Evolutionary conservation across 2,329 filamentous ascomycete genomes (phyloP).

Genomic region (Pseudocercospora ulei): DNA sequence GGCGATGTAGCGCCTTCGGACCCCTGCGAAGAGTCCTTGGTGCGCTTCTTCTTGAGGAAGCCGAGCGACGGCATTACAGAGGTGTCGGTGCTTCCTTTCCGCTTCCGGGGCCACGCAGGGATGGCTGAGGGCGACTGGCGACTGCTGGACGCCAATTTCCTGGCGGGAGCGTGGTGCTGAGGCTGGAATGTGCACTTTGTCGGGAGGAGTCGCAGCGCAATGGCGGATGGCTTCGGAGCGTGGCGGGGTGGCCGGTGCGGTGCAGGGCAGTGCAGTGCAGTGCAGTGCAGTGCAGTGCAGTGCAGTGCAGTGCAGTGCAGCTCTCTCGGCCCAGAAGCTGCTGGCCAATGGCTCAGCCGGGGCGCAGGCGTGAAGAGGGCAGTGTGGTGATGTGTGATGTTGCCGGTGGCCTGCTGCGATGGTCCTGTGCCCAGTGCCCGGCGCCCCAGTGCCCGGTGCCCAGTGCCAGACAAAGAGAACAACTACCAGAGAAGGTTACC

Average conservation of each 20-base stretch:
- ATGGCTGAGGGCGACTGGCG: constrained; percentile 12
- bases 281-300: constrained; percentile 5
- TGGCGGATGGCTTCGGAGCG: not conserved
- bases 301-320: not conserved
- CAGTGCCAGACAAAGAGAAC: constrained; percentile 6
- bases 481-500: no score
- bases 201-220: not conserved
- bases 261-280: constrained; percentile 4
- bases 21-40: constrained; percentile 63
- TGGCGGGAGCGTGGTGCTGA: constrained; percentile 12
- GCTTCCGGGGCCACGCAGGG: constrained; percentile 25
- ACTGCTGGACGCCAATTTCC: constrained; percentile 19
- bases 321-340: no score
- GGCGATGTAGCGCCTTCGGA: constrained; percentile 54
- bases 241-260: constrained; percentile 1
- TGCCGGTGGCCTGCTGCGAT: no score
- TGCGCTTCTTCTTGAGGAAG: constrained; percentile 97
- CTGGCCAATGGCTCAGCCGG: no score
- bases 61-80: constrained; percentile 78
- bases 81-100: constrained; percentile 19
- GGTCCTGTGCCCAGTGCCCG: no score
- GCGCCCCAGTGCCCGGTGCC: no score
- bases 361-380: constrained; percentile 2
- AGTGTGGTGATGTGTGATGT: constrained; percentile 1
- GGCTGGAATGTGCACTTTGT: no score